phyloP scores from a whole-genome alignment of 2,329 filamentous ascomycete genomes.

The Ceratocystiopsis minuta region DNA sequence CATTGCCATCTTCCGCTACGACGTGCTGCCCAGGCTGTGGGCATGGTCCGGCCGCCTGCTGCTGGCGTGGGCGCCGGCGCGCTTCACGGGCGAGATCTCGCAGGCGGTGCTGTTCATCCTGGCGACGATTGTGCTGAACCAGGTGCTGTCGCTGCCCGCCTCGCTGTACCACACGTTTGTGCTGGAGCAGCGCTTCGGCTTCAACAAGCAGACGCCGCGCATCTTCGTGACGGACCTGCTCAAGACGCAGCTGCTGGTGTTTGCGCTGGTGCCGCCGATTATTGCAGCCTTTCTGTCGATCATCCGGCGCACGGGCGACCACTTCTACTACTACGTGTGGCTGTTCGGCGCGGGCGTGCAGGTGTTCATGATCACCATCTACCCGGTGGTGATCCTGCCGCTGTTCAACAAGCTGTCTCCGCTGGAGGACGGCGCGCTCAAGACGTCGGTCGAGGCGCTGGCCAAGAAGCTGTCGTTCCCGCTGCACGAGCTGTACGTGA shows the following conservation, averaged over 20 bases:
- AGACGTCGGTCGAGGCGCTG: conserved; percentile 70
- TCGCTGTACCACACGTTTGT: conserved; percentile 91
- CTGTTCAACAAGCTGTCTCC: conserved; percentile 97
- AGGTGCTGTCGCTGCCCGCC: conserved; percentile 59
- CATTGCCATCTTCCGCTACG: conserved; percentile 72
- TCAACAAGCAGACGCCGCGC: conserved; percentile 92
- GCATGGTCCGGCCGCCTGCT: conserved; percentile 58
- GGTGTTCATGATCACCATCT: conserved; percentile 88
- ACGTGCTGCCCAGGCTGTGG: conserved; percentile 86
- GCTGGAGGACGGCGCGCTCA: conserved; percentile 70
- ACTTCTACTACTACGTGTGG: conserved; percentile 98
- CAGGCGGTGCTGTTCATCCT: conserved; percentile 90
- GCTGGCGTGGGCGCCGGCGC: conserved; percentile 52
- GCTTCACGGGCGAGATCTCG: conserved; percentile 80
- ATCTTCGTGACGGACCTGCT: conserved; percentile 81
- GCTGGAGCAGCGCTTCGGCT: conserved; percentile 89
- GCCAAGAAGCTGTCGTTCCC: conserved; percentile 78
- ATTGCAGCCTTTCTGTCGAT: conserved; percentile 87
- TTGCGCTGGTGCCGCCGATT: conserved; percentile 69
- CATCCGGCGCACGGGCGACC: conserved; percentile 78
- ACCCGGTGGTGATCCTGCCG: conserved; percentile 83
- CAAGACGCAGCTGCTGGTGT: conserved; percentile 70
- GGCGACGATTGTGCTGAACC: conserved; percentile 65
- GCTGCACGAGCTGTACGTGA: conserved; percentile 81
- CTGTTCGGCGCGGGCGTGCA: conserved; percentile 78